Evolutionary conservation across 176 grass and related monocot species (phyloP).

Genomic region (Lolium perenne): DNA sequence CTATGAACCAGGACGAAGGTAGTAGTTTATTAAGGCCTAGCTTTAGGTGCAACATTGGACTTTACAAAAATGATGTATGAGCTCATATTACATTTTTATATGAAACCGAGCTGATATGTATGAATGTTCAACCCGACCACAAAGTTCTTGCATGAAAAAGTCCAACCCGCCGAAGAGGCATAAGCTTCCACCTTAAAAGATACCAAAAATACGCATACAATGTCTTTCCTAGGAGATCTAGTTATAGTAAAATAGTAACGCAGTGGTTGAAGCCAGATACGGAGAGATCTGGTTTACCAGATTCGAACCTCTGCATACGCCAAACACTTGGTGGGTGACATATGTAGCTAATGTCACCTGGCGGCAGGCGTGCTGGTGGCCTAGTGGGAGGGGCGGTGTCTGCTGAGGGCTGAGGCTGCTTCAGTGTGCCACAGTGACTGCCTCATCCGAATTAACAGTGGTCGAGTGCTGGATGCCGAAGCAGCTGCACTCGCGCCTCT

Average conservation of each 20-base stretch:
- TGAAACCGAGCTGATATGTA: too few relatives aligned
- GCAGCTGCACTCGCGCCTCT: too few relatives aligned
- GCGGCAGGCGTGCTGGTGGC: background rate
- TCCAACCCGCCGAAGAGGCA: background rate
- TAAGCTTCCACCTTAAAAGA: background rate
- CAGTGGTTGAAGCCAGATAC: background rate
- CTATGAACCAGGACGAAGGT: too few relatives aligned
- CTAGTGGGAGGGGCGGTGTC: background rate
- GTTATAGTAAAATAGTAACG: background rate
- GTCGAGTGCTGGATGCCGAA: background rate
- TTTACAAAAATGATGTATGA: too few relatives aligned
- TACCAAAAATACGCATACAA: background rate
- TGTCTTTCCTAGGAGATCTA: background rate
- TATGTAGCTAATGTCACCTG: background rate
- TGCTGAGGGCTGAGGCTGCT: background rate
- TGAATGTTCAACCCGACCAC: too few relatives aligned
- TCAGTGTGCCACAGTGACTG: background rate
- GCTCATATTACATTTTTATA: too few relatives aligned
- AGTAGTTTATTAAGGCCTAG: too few relatives aligned
- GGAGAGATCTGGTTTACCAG: background rate
- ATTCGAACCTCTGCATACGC: conserved; percentile 8
- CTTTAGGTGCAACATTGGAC: too few relatives aligned
- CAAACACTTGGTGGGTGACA: background rate
- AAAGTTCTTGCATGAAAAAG: background rate
- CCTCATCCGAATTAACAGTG: background rate